Conservation (phyloP, 306 rosid species). For the Lablab purpureus region DNA sequence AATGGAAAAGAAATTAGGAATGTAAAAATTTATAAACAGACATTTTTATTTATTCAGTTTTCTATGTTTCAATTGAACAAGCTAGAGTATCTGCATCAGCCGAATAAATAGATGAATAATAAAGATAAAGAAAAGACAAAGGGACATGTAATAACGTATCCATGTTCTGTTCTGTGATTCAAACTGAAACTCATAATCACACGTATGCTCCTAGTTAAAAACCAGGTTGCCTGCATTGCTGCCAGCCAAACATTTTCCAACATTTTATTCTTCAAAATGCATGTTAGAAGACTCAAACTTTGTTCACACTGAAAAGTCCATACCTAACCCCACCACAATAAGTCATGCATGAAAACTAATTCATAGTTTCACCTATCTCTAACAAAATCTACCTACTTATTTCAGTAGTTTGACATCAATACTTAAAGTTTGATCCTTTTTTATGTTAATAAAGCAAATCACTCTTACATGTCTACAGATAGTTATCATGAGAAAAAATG, state of each 20-base stretch:
- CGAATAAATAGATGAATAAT: too few species aligned
- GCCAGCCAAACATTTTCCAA: not conserved
- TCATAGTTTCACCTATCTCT: conserved; percentile 21
- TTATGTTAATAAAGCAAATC: not conserved
- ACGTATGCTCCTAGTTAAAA: not conserved
- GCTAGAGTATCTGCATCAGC: too few species aligned
- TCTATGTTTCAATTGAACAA: too few species aligned
- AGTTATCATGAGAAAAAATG: not conserved
- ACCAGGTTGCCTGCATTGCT: not conserved
- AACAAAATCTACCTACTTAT: conserved; percentile 40
- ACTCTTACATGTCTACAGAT: not conserved
- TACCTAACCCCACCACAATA: conserved; percentile 19
- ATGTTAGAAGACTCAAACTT: not conserved
- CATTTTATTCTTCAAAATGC: not conserved
- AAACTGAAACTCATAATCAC: not conserved
- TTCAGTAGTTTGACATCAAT: conserved; percentile 1
- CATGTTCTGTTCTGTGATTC: not conserved
- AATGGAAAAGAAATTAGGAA: too few species aligned
- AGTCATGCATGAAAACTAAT: not conserved
- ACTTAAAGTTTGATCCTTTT: not conserved
- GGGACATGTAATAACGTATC: not conserved
- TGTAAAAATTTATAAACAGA: too few species aligned
- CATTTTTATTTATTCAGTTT: too few species aligned
- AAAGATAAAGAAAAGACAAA: not conserved
- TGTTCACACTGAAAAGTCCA: conserved; percentile 8